These are phyloP conservation scores for Cryphonectria nitschkei DNA, from an alignment of 2,329 filamentous ascomycete species.

Conservation along the genomic window DNA sequence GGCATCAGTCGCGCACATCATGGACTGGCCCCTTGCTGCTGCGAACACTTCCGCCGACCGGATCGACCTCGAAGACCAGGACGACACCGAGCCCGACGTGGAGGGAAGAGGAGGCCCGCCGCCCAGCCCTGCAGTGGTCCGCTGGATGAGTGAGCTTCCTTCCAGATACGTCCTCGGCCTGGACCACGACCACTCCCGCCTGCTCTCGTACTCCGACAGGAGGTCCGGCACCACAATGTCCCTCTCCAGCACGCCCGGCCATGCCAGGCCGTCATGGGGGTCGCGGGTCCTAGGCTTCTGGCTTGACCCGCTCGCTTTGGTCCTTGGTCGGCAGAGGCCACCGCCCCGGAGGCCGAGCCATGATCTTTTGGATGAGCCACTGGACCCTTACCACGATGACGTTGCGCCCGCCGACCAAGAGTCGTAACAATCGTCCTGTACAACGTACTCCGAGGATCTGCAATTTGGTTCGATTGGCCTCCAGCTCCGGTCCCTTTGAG, in stretches of 20 bases:
- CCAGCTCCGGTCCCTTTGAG: not conserved
- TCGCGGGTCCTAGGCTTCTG: constrained; percentile 6
- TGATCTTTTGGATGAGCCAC: not conserved
- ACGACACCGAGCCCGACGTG: not conserved
- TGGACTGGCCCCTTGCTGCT: not conserved
- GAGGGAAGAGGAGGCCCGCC: not conserved
- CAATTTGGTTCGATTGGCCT: not conserved
- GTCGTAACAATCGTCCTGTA: not conserved
- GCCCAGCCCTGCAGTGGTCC: not conserved
- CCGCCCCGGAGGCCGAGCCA: not conserved
- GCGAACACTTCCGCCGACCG: not conserved
- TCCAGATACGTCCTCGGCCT: not conserved
- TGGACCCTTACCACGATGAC: not conserved
- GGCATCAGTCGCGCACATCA: not conserved
- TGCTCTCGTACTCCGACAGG: not conserved
- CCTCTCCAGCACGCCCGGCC: constrained; percentile 5
- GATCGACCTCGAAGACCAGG: not conserved
- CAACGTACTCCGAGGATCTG: not conserved
- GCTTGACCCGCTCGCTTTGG: constrained; percentile 7
- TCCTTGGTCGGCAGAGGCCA: not conserved
- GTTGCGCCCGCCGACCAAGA: not conserved
- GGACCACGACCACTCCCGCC: too few species aligned
- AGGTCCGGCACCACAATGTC: constrained; percentile 11
- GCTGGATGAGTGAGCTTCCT: constrained; percentile 1
- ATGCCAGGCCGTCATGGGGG: constrained; percentile 16